Conservation (phyloP, 768 basidiomycete genomes). For the Termitomyces sp. region DNA sequence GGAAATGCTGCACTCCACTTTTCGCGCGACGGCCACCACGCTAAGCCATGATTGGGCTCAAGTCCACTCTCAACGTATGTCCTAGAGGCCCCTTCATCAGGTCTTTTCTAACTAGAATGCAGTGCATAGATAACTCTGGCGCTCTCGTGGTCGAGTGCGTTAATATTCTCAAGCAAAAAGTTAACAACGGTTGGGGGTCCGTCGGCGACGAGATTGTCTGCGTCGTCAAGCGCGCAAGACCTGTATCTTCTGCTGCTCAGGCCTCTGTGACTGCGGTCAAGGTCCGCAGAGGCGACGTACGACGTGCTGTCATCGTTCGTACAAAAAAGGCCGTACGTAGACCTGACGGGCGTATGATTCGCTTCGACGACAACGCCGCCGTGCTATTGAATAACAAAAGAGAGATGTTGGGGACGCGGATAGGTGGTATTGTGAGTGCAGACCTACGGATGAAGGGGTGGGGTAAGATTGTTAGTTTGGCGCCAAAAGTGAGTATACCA, state of each 20-base stretch:
- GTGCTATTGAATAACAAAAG: slow-evolving; percentile 93
- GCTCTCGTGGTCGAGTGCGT: slow-evolving; percentile 93
- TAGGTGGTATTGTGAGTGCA: slow-evolving; percentile 89
- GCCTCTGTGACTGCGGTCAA: slow-evolving; percentile 79
- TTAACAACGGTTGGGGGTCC: slow-evolving; percentile 89
- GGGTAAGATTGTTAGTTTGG: slow-evolving; percentile 90
- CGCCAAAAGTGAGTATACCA: slow-evolving; percentile 67
- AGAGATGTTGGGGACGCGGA: slow-evolving; percentile 93
- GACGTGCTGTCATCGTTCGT: slow-evolving; percentile 93
- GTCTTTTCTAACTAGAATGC: background rate
- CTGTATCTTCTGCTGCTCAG: slow-evolving; percentile 61
- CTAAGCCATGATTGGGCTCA: slow-evolving; percentile 84
- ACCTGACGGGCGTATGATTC: slow-evolving; percentile 81
- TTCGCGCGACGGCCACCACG: slow-evolving; percentile 5
- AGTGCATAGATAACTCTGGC: slow-evolving; percentile 98
- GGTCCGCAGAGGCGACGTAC: slow-evolving; percentile 89
- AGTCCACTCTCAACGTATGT: slow-evolving; percentile 86
- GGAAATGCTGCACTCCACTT: slow-evolving; percentile 12
- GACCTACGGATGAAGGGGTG: slow-evolving; percentile 90
- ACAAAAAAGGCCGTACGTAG: slow-evolving; percentile 82
- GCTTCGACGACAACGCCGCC: slow-evolving; percentile 96
- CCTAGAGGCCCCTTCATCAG: slow-evolving; percentile 25
- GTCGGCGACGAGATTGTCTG: slow-evolving; percentile 96
- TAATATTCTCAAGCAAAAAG: slow-evolving; percentile 93
- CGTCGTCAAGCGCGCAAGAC: slow-evolving; percentile 88